Conservation (phyloP, 2,329 filamentous ascomycete species). For the Arthrobotrys megalospora region DNA sequence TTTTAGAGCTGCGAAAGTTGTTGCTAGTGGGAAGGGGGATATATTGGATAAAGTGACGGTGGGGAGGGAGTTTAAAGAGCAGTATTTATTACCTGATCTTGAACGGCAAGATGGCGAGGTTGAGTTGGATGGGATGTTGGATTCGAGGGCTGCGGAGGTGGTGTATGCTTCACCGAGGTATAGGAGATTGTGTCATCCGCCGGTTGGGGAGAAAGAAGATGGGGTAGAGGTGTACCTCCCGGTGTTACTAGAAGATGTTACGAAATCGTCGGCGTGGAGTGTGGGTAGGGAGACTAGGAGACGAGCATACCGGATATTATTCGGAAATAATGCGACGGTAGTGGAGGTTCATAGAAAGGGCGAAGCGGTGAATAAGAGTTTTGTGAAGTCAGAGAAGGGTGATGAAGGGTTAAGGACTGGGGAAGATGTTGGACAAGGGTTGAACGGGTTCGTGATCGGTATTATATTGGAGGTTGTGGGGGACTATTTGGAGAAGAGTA, state of each 20-base stretch:
- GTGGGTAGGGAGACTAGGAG: conserved; percentile 18
- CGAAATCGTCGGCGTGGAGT: conserved; percentile 35
- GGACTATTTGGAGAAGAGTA: conserved; percentile 6
- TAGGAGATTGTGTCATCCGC: conserved; percentile 20
- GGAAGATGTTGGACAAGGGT: background rate
- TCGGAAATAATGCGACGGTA: background rate
- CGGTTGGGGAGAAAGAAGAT: background rate
- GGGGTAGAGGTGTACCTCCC: conserved; percentile 38
- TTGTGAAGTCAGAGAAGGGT: background rate
- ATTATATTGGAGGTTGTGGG: conserved; percentile 14
- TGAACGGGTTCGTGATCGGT: background rate
- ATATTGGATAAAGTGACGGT: conserved; percentile 4
- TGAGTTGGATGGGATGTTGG: conserved; percentile 9
- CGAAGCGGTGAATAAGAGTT: conserved; percentile 6
- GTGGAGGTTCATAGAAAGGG: conserved; percentile 38
- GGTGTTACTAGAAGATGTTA: conserved; percentile 36
- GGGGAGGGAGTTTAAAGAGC: conserved; percentile 13
- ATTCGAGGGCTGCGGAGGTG: conserved; percentile 45
- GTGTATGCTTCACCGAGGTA: conserved; percentile 35
- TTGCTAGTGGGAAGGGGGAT: conserved; percentile 7
- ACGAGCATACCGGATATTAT: conserved; percentile 28
- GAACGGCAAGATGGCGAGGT: background rate
- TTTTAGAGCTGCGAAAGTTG: background rate
- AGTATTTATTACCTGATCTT: conserved; percentile 38
- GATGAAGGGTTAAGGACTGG: background rate